Base-by-base conservation (phyloP, 2,329 filamentous ascomycete genomes). In the Neurospora crassa region DNA sequence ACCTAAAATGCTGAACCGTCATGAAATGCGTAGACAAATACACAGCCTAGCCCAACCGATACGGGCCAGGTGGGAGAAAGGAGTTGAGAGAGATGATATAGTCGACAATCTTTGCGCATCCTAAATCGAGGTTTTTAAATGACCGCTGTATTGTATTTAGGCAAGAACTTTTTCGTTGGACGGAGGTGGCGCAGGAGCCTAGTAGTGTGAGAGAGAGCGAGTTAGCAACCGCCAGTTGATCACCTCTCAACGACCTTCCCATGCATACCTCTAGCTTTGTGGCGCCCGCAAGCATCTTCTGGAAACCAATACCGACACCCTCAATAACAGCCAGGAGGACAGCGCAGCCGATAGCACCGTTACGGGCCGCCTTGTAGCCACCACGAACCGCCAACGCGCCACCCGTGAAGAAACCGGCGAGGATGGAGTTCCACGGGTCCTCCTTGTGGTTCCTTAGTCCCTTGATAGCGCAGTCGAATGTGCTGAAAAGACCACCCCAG, bases 371-470 rank as follows among this genome's bases (percentile, higher is more conserved):
- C 85, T 93, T 94, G 81, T 91, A 91, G 72, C 96, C 96, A 78
- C 96, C 96, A 83, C 96, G 89, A 74, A 98, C 90, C 69, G 96
- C 96, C 42, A 99, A 87, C 40, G 95, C 89, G 76, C 96, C 96
- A 78, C 94, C 94, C 5, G 96, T 98, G 82, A 97, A 95, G 87
- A 97, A 97, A 70, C 96, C 96, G 59, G 95, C 96, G 77, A 95
- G 96, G 81, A 99, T 98, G 78, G 94, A 94, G 84, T 98, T 98
- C 85, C 94, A 98, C 16, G 96, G 94, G 81, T 98, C 96, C 82
- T 99, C 96, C 90, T 97, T 98, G 53, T 63, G 53, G 87, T 96
- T 93, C 75, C 94, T 86, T 71, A 95, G 85, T 71, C 95, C 95
- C 87, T 98, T 99, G 74, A 97, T 92, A 29, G 94, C 92, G 85